Evolutionary conservation across 768 basidiomycete genomes (phyloP).

Genomic region (Tephrocybe sp.): DNA sequence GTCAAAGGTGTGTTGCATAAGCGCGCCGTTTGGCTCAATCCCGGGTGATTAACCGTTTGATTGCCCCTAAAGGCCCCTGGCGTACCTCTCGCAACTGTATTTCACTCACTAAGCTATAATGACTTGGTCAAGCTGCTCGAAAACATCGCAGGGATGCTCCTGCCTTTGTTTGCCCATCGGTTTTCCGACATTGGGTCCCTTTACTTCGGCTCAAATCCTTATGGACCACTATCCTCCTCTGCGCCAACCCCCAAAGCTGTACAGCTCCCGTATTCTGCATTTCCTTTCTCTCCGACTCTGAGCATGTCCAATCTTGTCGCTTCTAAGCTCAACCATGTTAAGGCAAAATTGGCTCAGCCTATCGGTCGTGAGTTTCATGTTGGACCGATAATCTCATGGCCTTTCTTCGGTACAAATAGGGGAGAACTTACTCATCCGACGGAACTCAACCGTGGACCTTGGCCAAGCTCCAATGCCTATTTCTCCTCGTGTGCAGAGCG

Average conservation of each 20-base stretch:
- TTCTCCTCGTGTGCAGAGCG: constrained; percentile 64
- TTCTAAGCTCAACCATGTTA: constrained; percentile 15
- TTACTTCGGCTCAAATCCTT: constrained; percentile 52
- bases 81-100: constrained; percentile 68
- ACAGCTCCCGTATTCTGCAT: constrained; percentile 38
- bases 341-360: constrained; percentile 15
- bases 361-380: constrained; percentile 48
- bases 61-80: constrained; percentile 59
- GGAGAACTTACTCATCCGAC: constrained; percentile 68
- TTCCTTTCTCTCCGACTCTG: constrained; percentile 44
- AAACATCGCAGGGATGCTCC: constrained; percentile 65
- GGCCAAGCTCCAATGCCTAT: constrained; percentile 61
- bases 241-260: constrained; percentile 45
- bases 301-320: constrained; percentile 29
- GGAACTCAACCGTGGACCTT: constrained; percentile 82
- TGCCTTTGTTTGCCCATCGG: constrained; percentile 77
- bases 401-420: constrained; percentile 84
- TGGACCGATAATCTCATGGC: constrained; percentile 87
- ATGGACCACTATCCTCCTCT: constrained; percentile 29
- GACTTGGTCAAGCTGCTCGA: constrained; percentile 64
- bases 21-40: background rate
- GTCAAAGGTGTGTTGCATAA: constrained; percentile 63
- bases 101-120: constrained; percentile 67
- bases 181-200: constrained; percentile 78
- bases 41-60: constrained; percentile 9